phyloP scores from a whole-genome alignment of 2,329 filamentous ascomycete genomes.

The Phaeosphaeria sp. region DNA sequence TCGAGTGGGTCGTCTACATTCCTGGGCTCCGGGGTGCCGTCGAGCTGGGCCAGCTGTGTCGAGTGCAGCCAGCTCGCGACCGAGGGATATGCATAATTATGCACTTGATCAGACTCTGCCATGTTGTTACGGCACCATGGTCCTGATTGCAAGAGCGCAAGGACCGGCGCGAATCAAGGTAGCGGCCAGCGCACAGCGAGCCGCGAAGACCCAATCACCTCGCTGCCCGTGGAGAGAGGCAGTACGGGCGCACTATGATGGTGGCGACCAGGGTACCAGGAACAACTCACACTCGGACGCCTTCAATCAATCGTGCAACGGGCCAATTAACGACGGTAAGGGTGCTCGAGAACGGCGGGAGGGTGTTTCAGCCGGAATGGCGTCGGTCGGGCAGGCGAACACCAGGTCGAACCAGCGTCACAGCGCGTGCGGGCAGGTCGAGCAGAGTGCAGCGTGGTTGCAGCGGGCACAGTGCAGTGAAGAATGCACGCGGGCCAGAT shows the following conservation, averaged over 20 bases:
- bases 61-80: slow-evolving; percentile 46
- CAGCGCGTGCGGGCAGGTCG: neutral
- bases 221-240: slow-evolving; percentile 24
- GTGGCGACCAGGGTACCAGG: slow-evolving; percentile 34
- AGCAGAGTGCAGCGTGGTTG: neutral
- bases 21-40: slow-evolving; percentile 13
- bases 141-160: slow-evolving; percentile 29
- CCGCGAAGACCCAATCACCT: slow-evolving; percentile 15
- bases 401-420: neutral
- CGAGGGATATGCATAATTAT: slow-evolving; percentile 40
- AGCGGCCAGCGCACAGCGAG: slow-evolving; percentile 13
- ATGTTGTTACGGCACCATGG: slow-evolving; percentile 40
- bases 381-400: neutral
- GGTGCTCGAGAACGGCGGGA: slow-evolving; percentile 10
- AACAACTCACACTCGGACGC: slow-evolving; percentile 34
- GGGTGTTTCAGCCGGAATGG: slow-evolving; percentile 28
- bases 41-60: slow-evolving; percentile 37
- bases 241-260: slow-evolving; percentile 31
- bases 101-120: slow-evolving; percentile 40
- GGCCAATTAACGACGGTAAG: slow-evolving; percentile 23
- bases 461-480: neutral
- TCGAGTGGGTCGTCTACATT: slow-evolving; percentile 24
- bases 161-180: slow-evolving; percentile 36
- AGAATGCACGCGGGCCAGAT: neutral
- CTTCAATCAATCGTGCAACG: slow-evolving; percentile 22